Base-by-base conservation (phyloP, 2,329 filamentous ascomycete genomes). In the Monilinia aucupariae region DNA sequence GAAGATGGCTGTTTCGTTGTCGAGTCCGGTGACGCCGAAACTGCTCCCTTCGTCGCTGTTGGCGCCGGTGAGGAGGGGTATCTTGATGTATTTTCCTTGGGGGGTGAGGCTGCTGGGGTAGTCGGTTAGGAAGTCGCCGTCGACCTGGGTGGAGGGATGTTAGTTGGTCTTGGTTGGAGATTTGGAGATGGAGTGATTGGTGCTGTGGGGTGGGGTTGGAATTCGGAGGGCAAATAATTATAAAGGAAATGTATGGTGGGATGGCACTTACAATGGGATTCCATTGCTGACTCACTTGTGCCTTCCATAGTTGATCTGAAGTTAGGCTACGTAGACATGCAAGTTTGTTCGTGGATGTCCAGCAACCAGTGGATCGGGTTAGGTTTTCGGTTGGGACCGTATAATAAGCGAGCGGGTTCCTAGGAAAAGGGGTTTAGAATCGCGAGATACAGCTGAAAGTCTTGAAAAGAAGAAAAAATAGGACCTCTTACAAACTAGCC, bases 1-100 rank as follows among this genome's bases (percentile, higher is more conserved):
- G 67, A 79, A 77, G 4, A 82, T 73, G 27, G 79, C 78, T 5
- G 75, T 66, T 27, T 77, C 76, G 4, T 76, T 80, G 60, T 81
- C 71, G 6, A 74, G 68, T 1, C 72, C 72, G 0, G 74, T 71
- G n/a, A 79, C 74, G 7, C 74, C 76, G 65, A 80, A 79, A 39
- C 71, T 73, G 32, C 75, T 75, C 3, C 77, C 78, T 67, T 82
- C 80, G 66, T 82, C 80, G 4, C 76, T 78, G 65, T 82, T 82
- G 56, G 79, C 76, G 3, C 80, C 80, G 0, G 75, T 77, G 1
- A 83, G 69, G 25, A 80, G 71, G 0, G 80, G 80, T 0, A 81
- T 74, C 2, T 74, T 71, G 48, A 77, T 73, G 67, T 77, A 81
- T 20, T 77, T 77, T 0, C 75, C 75, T n/a, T 74, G 66, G 0